Base-by-base conservation (phyloP, 805 yeast genomes). In the Ogataea paraovalis region DNA sequence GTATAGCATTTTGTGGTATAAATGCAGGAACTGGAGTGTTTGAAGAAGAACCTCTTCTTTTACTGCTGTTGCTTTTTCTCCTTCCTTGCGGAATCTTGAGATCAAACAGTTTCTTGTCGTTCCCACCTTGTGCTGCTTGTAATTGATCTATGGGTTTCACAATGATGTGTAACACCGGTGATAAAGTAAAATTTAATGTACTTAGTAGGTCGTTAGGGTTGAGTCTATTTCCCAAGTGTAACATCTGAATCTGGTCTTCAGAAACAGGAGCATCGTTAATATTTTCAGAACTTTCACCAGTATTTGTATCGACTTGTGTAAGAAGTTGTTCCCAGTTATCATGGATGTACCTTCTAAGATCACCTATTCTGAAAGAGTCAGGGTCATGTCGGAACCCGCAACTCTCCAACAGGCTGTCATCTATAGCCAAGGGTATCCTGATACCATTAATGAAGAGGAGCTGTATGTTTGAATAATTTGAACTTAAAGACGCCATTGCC, bases 211-310 rank as follows among this genome's bases (percentile, higher is more conserved):
- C 53, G 41, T 59, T 58, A 2, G 68, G 67, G 39, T 64, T 57
- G 9, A 66, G 44, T 42, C 67, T 49, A 36, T 48, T 47, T 2
- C 70, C 70, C 18, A 62, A 41, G 49, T 65, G 67, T 7, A 66
- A 43, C 13, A 66, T 42, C 43, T 65, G 69, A 7, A 66, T 51
- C 46, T 65, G 66, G 3, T 66, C 64, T 2, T 53, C 57, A 12
- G 45, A 28, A 7, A 42, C 25, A 0, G 66, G 67, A 8, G 25
- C 32, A 3, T 18, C 41, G 4, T 28, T 47, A 7, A 42, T 45
- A 18, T 48, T 47, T 7, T 42, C 53, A 4, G 40, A 23, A 36
- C 51, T 49, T 41, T 54, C 59, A 6, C 42, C 10, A 3, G 50
- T 46, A 22, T 39, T 39, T 1, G 32, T 20, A 12, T 49, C 42